These are phyloP conservation scores for Fusarium avenaceum DNA, from an alignment of 2,329 filamentous ascomycete species.

Conservation along the genomic window DNA sequence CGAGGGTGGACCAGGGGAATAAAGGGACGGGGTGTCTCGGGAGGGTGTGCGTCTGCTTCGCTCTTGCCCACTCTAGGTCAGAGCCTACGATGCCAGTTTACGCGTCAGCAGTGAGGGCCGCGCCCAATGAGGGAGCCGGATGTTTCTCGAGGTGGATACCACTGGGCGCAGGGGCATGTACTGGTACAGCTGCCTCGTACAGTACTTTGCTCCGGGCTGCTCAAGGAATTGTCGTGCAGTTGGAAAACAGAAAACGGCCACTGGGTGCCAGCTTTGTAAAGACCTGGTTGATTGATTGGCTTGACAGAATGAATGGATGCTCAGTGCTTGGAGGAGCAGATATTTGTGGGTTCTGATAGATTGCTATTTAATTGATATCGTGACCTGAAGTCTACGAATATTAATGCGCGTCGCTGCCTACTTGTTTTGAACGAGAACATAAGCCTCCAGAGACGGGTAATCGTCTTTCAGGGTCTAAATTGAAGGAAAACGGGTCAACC, in stretches of 20 bases:
- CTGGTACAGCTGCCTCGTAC: constrained; percentile 45
- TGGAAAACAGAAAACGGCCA: constrained; percentile 9
- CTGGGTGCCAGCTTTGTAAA: constrained; percentile 15
- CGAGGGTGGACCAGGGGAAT: constrained; percentile 53
- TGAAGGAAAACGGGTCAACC: constrained; percentile 28
- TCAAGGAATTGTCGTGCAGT: constrained; percentile 12
- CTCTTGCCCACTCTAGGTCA: constrained; percentile 47
- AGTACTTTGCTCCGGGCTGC: constrained; percentile 31
- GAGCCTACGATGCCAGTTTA: constrained; percentile 54
- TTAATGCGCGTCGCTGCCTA: constrained; percentile 26
- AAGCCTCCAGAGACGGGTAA: constrained; percentile 1
- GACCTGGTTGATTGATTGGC: constrained; percentile 15
- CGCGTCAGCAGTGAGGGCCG: constrained; percentile 54
- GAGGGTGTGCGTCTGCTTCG: constrained; percentile 50
- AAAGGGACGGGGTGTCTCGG: constrained; percentile 53
- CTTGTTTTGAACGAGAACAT: constrained; percentile 12
- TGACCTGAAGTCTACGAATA: constrained; percentile 24
- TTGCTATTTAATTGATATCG: constrained; percentile 39
- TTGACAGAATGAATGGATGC: neutral
- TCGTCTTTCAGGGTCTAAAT: neutral
- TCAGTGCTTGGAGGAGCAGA: neutral
- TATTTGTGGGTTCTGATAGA: constrained; percentile 18
- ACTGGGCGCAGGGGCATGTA: constrained; percentile 48
- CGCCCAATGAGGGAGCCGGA: constrained; percentile 49
- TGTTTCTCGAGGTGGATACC: constrained; percentile 39